A percentile compares a stretch with the other conserved stretches of the same genome.
Conservation (phyloP, 345 rosid species). For the Lepidium aucheri region DNA sequence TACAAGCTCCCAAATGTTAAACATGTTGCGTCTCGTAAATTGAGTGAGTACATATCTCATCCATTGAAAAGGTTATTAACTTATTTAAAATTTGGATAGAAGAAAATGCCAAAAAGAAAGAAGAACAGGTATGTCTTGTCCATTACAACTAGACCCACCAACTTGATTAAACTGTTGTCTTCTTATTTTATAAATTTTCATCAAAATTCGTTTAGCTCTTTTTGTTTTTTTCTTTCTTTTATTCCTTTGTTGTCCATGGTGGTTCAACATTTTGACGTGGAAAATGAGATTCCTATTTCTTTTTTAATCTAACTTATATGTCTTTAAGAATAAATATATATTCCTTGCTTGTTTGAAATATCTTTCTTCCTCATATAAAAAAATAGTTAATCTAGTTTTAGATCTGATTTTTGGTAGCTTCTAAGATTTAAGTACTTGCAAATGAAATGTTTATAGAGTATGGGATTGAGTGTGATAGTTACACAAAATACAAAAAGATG, state of each 20-base stretch:
- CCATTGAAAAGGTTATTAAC: background rate
- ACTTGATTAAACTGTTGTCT: slow-evolving; percentile 8
- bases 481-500: too few relatives aligned
- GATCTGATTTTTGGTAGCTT: background rate
- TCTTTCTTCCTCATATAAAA: background rate
- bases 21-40: background rate
- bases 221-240: slow-evolving; percentile 18
- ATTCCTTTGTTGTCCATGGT: slow-evolving; percentile 16
- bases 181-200: background rate
- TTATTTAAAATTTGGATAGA: background rate
- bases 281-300: slow-evolving; percentile 22
- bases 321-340: slow-evolving; percentile 12
- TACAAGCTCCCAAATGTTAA: background rate
- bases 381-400: background rate
- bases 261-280: slow-evolving; percentile 33
- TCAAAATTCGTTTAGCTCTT: slow-evolving; percentile 20
- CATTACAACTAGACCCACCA: slow-evolving; percentile 29
- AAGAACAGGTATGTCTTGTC: slow-evolving; percentile 24
- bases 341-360: slow-evolving; percentile 25
- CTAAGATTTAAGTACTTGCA: too few relatives aligned
- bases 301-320: slow-evolving; percentile 12
- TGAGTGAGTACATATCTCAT: background rate
- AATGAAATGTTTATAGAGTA: too few relatives aligned
- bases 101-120: slow-evolving; percentile 15
- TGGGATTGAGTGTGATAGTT: too few relatives aligned